phyloP scores from a whole-genome alignment of 169 alveolate genomes.

The Eimeria sp. region DNA sequence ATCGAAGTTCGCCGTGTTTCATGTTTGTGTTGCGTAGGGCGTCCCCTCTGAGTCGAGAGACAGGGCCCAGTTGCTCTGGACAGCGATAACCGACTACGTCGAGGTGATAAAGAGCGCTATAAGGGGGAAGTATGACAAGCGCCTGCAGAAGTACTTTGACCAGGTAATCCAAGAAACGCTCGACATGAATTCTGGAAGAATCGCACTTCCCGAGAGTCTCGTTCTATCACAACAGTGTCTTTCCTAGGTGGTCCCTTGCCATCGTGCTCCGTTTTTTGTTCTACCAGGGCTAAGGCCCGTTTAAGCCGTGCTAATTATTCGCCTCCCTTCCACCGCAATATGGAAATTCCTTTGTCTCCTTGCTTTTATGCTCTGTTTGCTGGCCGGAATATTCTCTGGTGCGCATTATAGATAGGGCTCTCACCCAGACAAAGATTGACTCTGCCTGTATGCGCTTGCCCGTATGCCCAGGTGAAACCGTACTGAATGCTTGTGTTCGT shows the following conservation, averaged over 20 bases:
- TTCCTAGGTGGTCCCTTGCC: too few species aligned
- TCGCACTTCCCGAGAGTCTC: background rate
- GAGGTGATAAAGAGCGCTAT: slow-evolving; percentile 97
- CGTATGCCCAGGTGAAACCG: background rate
- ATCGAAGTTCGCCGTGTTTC: background rate
- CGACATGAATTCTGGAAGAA: background rate
- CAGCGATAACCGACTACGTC: slow-evolving; percentile 98
- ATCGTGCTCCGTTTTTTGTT: too few species aligned
- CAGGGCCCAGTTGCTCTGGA: slow-evolving; percentile 97
- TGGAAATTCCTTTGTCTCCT: background rate
- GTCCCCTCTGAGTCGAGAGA: slow-evolving; percentile 80
- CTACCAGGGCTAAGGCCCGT: too few species aligned
- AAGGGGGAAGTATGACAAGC: slow-evolving; percentile 97
- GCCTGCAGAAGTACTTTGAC: slow-evolving; percentile 90
- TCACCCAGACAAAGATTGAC: background rate
- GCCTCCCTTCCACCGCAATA: background rate
- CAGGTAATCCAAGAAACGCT: slow-evolving; percentile 64
- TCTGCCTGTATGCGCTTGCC: background rate
- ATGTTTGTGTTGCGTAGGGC: slow-evolving; percentile 35
- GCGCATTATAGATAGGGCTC: background rate
- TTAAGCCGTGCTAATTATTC: too few species aligned
- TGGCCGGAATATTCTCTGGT: background rate
- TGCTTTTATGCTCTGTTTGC: background rate
- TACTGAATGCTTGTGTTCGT: background rate
- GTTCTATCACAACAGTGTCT: too few species aligned